These are phyloP conservation scores for Ogataea neopini DNA, from an alignment of 805 yeast species.

Conservation along the genomic window DNA sequence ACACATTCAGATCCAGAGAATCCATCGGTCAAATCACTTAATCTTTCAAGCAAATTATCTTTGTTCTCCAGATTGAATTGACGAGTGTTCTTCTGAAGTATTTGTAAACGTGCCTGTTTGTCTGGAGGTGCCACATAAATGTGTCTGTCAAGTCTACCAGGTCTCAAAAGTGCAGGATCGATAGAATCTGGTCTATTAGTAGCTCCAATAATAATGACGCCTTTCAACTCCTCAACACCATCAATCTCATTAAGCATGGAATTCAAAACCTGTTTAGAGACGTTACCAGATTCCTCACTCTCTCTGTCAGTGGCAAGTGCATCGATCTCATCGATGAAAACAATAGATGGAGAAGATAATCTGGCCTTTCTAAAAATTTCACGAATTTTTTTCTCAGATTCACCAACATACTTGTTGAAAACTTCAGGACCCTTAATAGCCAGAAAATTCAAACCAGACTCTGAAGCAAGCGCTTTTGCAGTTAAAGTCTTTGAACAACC, in stretches of 20 bases:
- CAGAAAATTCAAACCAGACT: constrained; percentile 87
- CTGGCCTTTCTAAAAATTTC: constrained; percentile 93
- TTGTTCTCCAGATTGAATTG: constrained; percentile 59
- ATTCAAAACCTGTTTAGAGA: constrained; percentile 83
- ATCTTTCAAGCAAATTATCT: constrained; percentile 41
- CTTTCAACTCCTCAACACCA: constrained; percentile 93
- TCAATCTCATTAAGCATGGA: constrained; percentile 93
- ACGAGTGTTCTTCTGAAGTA: constrained; percentile 65
- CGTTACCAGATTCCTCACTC: constrained; percentile 58
- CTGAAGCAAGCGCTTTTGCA: constrained; percentile 94
- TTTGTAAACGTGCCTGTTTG: constrained; percentile 72
- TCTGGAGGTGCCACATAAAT: constrained; percentile 95
- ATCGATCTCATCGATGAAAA: constrained; percentile 96
- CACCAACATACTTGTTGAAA: constrained; percentile 94
- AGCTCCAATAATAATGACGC: constrained; percentile 93
- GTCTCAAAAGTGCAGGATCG: constrained; percentile 90
- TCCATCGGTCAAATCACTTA: constrained; percentile 76
- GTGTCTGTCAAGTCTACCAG: constrained; percentile 93
- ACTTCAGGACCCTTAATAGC: constrained; percentile 98
- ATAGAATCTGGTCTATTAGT: constrained; percentile 94
- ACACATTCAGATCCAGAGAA: constrained; percentile 98
- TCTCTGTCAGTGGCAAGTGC: constrained; percentile 83
- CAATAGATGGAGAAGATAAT: constrained; percentile 90
- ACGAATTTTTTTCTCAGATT: constrained; percentile 89
- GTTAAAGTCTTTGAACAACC: constrained; percentile 96